These are phyloP conservation scores for Paecilomyces sp. DNA, from an alignment of 2,329 filamentous ascomycete genomes.

Conservation along the genomic window DNA sequence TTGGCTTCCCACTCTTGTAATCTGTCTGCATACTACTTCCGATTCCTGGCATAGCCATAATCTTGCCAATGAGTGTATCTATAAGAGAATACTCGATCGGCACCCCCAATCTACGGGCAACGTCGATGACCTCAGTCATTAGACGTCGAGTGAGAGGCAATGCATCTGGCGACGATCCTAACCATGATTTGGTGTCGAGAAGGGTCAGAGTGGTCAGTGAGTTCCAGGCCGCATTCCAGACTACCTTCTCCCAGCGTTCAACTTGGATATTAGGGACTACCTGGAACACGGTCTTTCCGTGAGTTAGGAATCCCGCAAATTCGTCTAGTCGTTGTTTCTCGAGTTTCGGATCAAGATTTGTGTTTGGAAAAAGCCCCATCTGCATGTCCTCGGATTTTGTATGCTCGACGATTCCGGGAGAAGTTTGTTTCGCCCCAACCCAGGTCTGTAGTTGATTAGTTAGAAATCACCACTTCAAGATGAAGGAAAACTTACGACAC, in stretches of 20 bases:
- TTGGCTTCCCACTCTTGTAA: constrained; percentile 30
- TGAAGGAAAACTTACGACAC: not conserved
- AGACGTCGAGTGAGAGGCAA: constrained; percentile 30
- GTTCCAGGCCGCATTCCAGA: constrained; percentile 38
- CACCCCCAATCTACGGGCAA: constrained; percentile 33
- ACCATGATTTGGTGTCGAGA: constrained; percentile 36
- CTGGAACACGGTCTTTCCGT: constrained; percentile 34
- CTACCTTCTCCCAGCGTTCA: constrained; percentile 34
- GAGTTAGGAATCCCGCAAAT: constrained; percentile 35
- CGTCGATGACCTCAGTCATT: constrained; percentile 38
- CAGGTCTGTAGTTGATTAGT: constrained; percentile 33
- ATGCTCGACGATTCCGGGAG: constrained; percentile 45
- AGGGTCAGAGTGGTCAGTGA: constrained; percentile 36
- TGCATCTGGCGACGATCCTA: constrained; percentile 33
- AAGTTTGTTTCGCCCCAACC: constrained; percentile 47
- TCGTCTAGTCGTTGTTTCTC: constrained; percentile 34
- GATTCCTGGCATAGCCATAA: constrained; percentile 32
- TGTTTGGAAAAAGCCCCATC: constrained; percentile 46
- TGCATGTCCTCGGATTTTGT: constrained; percentile 49
- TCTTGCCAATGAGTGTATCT: constrained; percentile 32
- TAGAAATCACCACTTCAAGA: not conserved
- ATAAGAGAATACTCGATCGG: constrained; percentile 28
- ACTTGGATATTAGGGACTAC: constrained; percentile 29
- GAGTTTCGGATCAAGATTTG: constrained; percentile 10
- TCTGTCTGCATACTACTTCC: constrained; percentile 42